Base-by-base conservation (phyloP, 441 rosid genomes). In the Geranium incanum region DNA sequence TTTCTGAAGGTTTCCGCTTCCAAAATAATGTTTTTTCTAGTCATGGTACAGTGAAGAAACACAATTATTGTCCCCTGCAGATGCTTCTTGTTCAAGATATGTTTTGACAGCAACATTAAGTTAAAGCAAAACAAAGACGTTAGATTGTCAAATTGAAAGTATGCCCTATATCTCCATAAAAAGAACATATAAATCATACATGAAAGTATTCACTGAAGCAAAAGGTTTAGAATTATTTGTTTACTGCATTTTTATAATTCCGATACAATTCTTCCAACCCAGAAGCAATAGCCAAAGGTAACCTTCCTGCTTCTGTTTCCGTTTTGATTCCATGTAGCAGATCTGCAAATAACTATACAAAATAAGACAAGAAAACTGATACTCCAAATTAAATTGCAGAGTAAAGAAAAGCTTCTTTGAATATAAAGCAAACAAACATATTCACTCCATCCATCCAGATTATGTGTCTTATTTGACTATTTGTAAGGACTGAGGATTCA, bases 191-290 rank as follows among this genome's bases (percentile, higher is more conserved):
- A 60, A 41, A 72, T 69, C 66, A 78, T 57, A 60, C 68, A 71
- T 66, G 66, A 78, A 16, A 9, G 73, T 68, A 60, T 70, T 70
- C 66, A 73, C 52, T 60, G 75, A 74, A 86, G 70, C 52, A 86
- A 13, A 68, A 73, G 76, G 59, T 71, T 77, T 18, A 73, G 78
- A 84, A 38, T 68, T 78, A 70, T 62, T 70, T 70, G 79, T 75
- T 90, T 89, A 95, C 99, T 55, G 97, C 99, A 72, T 84, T 89
- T 86, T 83, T 95, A 81, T 92, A 95, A 84, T 84, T 92, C 84
- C 87, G 90, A 75, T 87, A 92, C 57, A 92, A 68, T 68, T 88
- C 96, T 82, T 90, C 93, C 99, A 95, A 89, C 69, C 86, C 96
- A 21, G 82, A 77, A 62, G 93, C 99, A 76, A 88, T 82, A 85